Evolutionary conservation across 2,329 filamentous ascomycete species (phyloP).

Genomic region (Fusarium sp.): DNA sequence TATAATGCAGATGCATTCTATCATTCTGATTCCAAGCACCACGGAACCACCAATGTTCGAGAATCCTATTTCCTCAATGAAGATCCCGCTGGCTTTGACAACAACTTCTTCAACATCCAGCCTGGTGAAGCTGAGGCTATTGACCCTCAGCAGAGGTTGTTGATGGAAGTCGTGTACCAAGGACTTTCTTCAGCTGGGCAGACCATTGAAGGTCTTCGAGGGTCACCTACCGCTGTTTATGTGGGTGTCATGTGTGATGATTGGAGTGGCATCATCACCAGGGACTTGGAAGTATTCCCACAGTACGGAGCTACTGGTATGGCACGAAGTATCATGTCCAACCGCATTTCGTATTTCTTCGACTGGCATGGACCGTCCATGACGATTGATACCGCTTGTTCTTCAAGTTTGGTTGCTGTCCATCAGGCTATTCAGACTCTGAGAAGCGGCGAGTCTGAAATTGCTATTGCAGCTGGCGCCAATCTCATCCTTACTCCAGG

Average conservation of each 20-base stretch:
- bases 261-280: neutral
- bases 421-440: slow-evolving; percentile 17
- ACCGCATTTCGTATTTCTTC: slow-evolving; percentile 15
- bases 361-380: slow-evolving; percentile 15
- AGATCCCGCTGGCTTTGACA: too few species aligned
- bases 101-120: slow-evolving; percentile 9
- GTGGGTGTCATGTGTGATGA: too few species aligned
- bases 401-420: slow-evolving; percentile 10
- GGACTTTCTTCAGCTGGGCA: neutral
- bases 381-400: slow-evolving; percentile 26
- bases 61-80: neutral
- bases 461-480: slow-evolving; percentile 10
- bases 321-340: slow-evolving; percentile 26
- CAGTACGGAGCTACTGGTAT: slow-evolving; percentile 11
- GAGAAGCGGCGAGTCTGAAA: slow-evolving; percentile 5
- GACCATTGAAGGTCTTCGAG: neutral
- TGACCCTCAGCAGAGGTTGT: slow-evolving; percentile 19
- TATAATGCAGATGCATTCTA: too few species aligned
- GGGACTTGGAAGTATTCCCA: too few species aligned
- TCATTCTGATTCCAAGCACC: too few species aligned
- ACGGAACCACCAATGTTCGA: neutral
- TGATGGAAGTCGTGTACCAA: neutral
- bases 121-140: slow-evolving; percentile 15
- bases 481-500: neutral
- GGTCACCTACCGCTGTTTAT: slow-evolving; percentile 38